phyloP scores from a whole-genome alignment of 2,329 filamentous ascomycete genomes.

The Xylaria sp. region DNA sequence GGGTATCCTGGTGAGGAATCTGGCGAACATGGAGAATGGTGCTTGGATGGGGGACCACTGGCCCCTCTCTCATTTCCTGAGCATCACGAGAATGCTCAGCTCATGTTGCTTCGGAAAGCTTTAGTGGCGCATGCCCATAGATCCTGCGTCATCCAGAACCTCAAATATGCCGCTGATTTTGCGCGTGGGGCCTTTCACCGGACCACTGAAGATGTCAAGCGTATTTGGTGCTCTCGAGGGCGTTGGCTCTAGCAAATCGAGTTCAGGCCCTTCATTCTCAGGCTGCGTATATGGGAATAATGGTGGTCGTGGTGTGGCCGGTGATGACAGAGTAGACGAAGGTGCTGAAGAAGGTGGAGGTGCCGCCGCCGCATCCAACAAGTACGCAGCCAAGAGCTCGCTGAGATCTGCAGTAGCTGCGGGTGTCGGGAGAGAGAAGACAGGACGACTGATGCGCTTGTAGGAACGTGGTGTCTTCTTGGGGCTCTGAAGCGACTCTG shows the following conservation, averaged over 20 bases:
- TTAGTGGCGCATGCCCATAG: slow-evolving; percentile 10
- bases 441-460: slow-evolving; percentile 45
- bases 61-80: not conserved
- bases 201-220: slow-evolving; percentile 36
- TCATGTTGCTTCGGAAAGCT: not conserved
- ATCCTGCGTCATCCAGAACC: slow-evolving; percentile 38
- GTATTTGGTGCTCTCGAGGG: slow-evolving; percentile 29
- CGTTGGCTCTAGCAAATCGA: slow-evolving; percentile 43
- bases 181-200: slow-evolving; percentile 34
- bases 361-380: slow-evolving; percentile 31
- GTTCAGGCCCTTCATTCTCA: slow-evolving; percentile 32
- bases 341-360: slow-evolving; percentile 31
- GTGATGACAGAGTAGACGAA: slow-evolving; percentile 32
- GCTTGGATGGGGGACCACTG: not conserved
- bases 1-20: not conserved
- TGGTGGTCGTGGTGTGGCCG: slow-evolving; percentile 36
- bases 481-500: slow-evolving; percentile 11
- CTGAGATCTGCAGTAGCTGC: slow-evolving; percentile 37
- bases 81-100: not conserved
- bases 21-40: not conserved
- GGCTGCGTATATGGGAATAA: slow-evolving; percentile 26
- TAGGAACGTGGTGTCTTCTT: slow-evolving; percentile 43
- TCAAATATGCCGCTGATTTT: slow-evolving; percentile 47
- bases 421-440: slow-evolving; percentile 37
- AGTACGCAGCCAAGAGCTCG: slow-evolving; percentile 41